phyloP scores from a whole-genome alignment of 2,329 filamentous ascomycete genomes.

The Metarhizium brunneum region DNA sequence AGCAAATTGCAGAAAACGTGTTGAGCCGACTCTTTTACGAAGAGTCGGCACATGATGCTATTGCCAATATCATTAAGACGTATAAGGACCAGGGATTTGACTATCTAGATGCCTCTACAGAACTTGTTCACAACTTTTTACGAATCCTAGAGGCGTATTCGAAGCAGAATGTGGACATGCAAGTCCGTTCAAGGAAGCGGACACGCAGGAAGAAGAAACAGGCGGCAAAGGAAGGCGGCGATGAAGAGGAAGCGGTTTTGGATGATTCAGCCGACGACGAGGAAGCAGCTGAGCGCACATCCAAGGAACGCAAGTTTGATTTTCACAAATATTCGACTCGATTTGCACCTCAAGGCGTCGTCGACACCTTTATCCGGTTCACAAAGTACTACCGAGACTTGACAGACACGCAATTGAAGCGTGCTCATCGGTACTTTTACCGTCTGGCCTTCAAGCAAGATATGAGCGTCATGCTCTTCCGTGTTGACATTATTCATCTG shows the following conservation, averaged over 20 bases:
- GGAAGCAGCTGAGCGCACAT: conserved; percentile 57
- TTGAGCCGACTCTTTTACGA: conserved; percentile 98
- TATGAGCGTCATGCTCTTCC: conserved; percentile 77
- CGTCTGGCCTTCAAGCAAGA: conserved; percentile 92
- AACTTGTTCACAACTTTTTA: conserved; percentile 84
- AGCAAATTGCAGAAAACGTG: conserved; percentile 96
- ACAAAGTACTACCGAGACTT: conserved; percentile 75
- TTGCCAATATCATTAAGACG: conserved; percentile 69
- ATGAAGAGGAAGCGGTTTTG: conserved; percentile 46
- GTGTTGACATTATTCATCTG: conserved; percentile 81
- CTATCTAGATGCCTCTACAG: conserved; percentile 85
- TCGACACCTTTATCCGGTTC: conserved; percentile 82
- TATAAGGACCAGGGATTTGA: conserved; percentile 93
- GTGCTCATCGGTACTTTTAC: conserved; percentile 89
- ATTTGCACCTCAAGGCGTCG: conserved; percentile 74
- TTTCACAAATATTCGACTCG: conserved; percentile 74
- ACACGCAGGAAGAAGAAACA: conserved; percentile 63
- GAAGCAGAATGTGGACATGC: conserved; percentile 89
- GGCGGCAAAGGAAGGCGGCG: conserved; percentile 31
- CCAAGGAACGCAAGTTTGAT: conserved; percentile 85
- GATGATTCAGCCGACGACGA: conserved; percentile 67
- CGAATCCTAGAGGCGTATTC: conserved; percentile 88
- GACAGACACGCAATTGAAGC: conserved; percentile 70
- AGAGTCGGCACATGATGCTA: conserved; percentile 81
- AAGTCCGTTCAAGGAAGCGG: conserved; percentile 73